Evolutionary conservation across 768 basidiomycete genomes (phyloP), one percentile per base, ranked within the genome.

Genomic region (Hydnum rufescens): DNA sequence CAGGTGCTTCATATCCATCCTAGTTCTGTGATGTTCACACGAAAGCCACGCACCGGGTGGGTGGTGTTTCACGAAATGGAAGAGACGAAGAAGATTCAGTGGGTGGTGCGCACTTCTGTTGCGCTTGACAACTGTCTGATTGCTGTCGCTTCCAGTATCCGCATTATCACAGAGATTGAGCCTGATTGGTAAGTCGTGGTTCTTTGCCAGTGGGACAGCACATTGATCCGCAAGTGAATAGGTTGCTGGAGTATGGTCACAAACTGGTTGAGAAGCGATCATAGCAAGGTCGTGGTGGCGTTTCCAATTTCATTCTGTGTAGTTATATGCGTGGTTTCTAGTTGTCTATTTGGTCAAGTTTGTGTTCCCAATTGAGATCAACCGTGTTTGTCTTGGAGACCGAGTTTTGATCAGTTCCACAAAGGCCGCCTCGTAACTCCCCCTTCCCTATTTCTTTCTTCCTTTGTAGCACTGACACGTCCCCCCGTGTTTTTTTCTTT

Each of bases 1-100:
- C 56, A 96, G 92, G 69, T 77, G 4, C 66, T 99, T 22, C 77
- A 90, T 66, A 82, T 88, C 3, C 93, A 97, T 64, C 93, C 95
- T 1, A 87, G 80, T 4, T 95, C 92, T 1, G 88, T 95, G 4
- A 67, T 96, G 50, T 97, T 97, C 62, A 95, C 88, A 0, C 70
- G 95, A 42, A 90, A 86, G 60, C 85, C 95, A 5, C 74, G 78
- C 23, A 82, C 82, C 1, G 85, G 86, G 4, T 96, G 89, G 87
- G 85, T 99, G 3, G 70, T 99, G 5, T 96, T 81, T 61, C 89
- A 96, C 60, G 90, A 96, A 63, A 79, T 95, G 69, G 82, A 96
- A 60, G 93, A 97, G 65, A 96, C 95, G 0, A 92, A 88, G 58
- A 95, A 90, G 62, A 80, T 78, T 39, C 92, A 86, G 85, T 86